These are phyloP conservation scores for Arthrobotrys sphaeroides DNA, from an alignment of 2,329 filamentous ascomycete genomes.

Conservation along the genomic window DNA sequence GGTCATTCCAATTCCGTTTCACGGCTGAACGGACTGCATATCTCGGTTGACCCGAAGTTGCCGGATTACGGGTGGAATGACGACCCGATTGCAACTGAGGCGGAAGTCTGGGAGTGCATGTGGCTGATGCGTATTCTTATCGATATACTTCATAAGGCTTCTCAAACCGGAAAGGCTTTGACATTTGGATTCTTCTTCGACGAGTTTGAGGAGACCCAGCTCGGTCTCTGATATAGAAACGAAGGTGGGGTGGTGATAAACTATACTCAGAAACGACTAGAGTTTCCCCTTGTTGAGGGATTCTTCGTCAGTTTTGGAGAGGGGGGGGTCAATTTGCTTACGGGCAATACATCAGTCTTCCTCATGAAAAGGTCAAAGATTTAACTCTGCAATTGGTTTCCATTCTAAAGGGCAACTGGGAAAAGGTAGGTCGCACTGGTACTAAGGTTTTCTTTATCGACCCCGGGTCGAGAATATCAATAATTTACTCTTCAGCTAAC, in stretches of 20 bases:
- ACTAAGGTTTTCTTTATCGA: too few relatives aligned
- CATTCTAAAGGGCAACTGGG: not conserved
- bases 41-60: not conserved
- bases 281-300: not conserved
- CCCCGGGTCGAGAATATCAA: not conserved
- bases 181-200: conserved; percentile 1
- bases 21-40: not conserved
- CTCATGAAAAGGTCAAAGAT: not conserved
- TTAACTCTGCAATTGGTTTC: not conserved
- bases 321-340: not conserved
- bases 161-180: not conserved
- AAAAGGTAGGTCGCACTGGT: not conserved
- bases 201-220: not conserved
- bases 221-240: not conserved
- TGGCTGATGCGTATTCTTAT: conserved; percentile 2
- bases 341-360: not conserved
- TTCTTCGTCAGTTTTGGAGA: not conserved
- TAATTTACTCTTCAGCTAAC: not conserved
- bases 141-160: not conserved
- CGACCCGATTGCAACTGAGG: not conserved
- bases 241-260: not conserved
- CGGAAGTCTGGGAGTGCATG: not conserved
- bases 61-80: not conserved
- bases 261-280: not conserved
- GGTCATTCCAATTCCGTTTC: not conserved